A percentile compares a stretch with the other conserved stretches of the same genome.
Conservation (phyloP, 768 basidiomycete species). For the Dentipellis fragilis region DNA sequence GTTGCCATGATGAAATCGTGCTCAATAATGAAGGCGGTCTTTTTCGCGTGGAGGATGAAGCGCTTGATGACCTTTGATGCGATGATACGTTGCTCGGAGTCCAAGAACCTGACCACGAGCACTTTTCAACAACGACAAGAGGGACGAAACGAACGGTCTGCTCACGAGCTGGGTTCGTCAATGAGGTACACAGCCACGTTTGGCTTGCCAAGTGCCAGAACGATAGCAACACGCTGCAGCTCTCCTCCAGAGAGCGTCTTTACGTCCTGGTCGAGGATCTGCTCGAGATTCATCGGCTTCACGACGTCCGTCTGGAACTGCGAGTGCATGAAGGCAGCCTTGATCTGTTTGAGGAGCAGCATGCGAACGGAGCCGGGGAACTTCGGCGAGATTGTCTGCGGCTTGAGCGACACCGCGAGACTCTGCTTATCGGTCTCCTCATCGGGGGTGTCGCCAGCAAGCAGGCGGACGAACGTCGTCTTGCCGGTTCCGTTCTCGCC, state of each 20-base stretch:
- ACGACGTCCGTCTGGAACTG: conserved; percentile 98
- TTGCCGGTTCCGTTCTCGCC: conserved; percentile 99
- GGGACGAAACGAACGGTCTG: neutral
- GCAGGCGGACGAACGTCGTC: conserved; percentile 92
- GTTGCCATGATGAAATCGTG: conserved; percentile 99
- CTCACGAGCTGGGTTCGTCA: conserved; percentile 82
- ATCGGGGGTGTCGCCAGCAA: conserved; percentile 92
- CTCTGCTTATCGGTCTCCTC: conserved; percentile 70
- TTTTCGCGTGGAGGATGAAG: conserved; percentile 93
- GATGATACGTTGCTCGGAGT: conserved; percentile 99
- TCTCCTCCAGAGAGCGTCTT: conserved; percentile 98
- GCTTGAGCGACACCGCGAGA: conserved; percentile 57
- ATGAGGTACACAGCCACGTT: conserved; percentile 86
- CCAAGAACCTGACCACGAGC: conserved; percentile 59
- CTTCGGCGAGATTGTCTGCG: conserved; percentile 96
- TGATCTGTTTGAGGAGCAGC: conserved; percentile 90
- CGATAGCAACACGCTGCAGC: conserved; percentile 93
- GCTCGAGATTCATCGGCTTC: conserved; percentile 94
- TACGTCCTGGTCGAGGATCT: conserved; percentile 95
- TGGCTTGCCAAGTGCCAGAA: conserved; percentile 82
- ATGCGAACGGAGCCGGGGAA: conserved; percentile 96
- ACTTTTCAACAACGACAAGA: neutral
- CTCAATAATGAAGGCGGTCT: conserved; percentile 98
- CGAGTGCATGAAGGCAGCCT: conserved; percentile 95
- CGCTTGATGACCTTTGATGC: conserved; percentile 97